phyloP scores from a whole-genome alignment of 2,329 filamentous ascomycete genomes.

The Hypomyces rosellus region DNA sequence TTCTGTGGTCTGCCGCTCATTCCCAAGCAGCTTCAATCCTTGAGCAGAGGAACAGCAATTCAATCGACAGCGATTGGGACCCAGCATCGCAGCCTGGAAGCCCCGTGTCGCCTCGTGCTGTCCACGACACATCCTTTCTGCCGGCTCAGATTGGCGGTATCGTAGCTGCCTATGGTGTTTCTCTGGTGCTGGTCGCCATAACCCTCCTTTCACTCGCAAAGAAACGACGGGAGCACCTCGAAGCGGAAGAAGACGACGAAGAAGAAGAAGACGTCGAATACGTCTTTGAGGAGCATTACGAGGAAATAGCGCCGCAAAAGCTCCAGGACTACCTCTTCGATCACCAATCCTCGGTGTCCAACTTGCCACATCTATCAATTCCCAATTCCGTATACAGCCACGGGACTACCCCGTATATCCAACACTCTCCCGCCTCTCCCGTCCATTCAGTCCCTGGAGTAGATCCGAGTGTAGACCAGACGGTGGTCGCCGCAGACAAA shows the following conservation, averaged over 20 bases:
- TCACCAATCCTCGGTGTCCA: conserved; percentile 26
- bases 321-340: conserved; percentile 17
- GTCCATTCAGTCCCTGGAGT: conserved; percentile 44
- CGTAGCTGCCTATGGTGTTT: conserved; percentile 74
- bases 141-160: conserved; percentile 80
- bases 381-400: conserved; percentile 26
- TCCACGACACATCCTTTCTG: conserved; percentile 58
- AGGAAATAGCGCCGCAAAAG: neutral
- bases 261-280: conserved; percentile 47
- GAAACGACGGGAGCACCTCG: conserved; percentile 46
- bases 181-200: conserved; percentile 65
- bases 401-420: conserved; percentile 34
- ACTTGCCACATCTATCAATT: conserved; percentile 47
- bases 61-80: conserved; percentile 43
- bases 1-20: conserved; percentile 23
- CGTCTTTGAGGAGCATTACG: conserved; percentile 16
- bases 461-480: conserved; percentile 68
- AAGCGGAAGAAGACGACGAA: conserved; percentile 48
- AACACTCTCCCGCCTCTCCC: conserved; percentile 42
- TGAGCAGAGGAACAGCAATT: conserved; percentile 25
- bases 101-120: conserved; percentile 49
- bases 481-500: conserved; percentile 67
- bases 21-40: conserved; percentile 18
- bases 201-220: conserved; percentile 56
- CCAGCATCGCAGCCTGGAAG: conserved; percentile 45